Conservation (phyloP, 768 basidiomycete species). For the Mycena chlorophos region DNA sequence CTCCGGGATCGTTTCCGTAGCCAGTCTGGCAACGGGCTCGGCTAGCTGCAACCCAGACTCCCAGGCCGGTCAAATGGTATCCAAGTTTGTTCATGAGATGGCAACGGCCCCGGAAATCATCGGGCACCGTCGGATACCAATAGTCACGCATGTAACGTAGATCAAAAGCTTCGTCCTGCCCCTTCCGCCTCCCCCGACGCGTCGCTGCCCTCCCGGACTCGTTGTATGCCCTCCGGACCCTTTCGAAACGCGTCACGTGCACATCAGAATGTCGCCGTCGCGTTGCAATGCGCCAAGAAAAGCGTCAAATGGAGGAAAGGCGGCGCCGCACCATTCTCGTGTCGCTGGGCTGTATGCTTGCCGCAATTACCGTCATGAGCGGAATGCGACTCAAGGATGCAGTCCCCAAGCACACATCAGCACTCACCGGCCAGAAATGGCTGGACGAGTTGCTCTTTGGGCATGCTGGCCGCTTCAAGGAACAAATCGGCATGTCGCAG, state of each 20-base stretch:
- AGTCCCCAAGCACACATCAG: slow-evolving; percentile 14
- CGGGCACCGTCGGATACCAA: background rate
- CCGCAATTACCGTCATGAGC: background rate
- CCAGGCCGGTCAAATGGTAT: background rate
- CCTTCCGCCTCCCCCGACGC: background rate
- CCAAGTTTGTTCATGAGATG: background rate
- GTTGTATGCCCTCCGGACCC: background rate
- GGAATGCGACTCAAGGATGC: background rate
- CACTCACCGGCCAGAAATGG: slow-evolving; percentile 25
- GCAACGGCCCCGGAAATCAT: background rate
- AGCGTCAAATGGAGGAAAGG: background rate
- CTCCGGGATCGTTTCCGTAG: background rate
- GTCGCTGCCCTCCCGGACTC: background rate
- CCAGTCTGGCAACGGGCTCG: background rate
- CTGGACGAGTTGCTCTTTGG: slow-evolving; percentile 24
- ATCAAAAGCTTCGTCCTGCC: background rate
- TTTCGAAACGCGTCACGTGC: background rate
- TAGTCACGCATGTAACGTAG: background rate
- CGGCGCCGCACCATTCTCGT: background rate
- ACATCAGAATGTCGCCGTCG: background rate
- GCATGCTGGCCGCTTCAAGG: slow-evolving; percentile 17
- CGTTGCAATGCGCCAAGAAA: background rate
- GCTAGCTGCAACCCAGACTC: background rate
- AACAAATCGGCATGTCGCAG: slow-evolving; percentile 24
- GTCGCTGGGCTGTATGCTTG: background rate